phyloP scores from a whole-genome alignment of 2,329 filamentous ascomycete species.

The Aciculosporium take region DNA sequence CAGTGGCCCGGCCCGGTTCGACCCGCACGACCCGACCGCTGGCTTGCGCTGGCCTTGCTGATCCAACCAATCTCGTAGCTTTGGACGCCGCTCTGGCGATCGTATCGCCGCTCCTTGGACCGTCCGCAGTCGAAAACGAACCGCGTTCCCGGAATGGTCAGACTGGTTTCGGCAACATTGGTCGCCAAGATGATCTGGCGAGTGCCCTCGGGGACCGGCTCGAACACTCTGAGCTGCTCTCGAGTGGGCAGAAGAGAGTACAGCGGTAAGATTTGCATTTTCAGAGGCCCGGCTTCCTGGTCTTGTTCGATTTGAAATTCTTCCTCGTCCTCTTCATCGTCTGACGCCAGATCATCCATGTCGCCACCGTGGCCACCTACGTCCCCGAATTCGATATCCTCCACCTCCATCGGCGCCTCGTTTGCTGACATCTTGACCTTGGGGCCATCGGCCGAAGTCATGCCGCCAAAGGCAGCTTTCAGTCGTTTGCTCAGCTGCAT shows the following conservation, averaged over 20 bases:
- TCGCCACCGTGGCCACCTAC: slow-evolving; percentile 46
- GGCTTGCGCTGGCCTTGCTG: slow-evolving; percentile 88
- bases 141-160: slow-evolving; percentile 87
- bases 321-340: slow-evolving; percentile 40
- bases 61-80: slow-evolving; percentile 95
- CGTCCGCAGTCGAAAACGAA: slow-evolving; percentile 94
- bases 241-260: slow-evolving; percentile 85
- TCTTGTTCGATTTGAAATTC: slow-evolving; percentile 59
- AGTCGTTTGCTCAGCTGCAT: slow-evolving; percentile 65
- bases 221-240: slow-evolving; percentile 84
- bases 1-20: slow-evolving; percentile 93
- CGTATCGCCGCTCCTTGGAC: slow-evolving; percentile 82
- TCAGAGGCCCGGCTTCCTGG: slow-evolving; percentile 42
- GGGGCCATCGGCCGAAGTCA: slow-evolving; percentile 42
- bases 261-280: slow-evolving; percentile 80
- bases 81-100: slow-evolving; percentile 79
- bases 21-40: slow-evolving; percentile 84
- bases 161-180: slow-evolving; percentile 91
- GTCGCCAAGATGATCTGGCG: slow-evolving; percentile 83
- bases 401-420: slow-evolving; percentile 66
- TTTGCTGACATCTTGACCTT: slow-evolving; percentile 63
- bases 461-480: slow-evolving; percentile 49
- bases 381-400: slow-evolving; percentile 74
- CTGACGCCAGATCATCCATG: slow-evolving; percentile 44
- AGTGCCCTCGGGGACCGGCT: slow-evolving; percentile 66